Evolutionary conservation across 768 basidiomycete species (phyloP).

Genomic region (Kondoa subrosea): DNA sequence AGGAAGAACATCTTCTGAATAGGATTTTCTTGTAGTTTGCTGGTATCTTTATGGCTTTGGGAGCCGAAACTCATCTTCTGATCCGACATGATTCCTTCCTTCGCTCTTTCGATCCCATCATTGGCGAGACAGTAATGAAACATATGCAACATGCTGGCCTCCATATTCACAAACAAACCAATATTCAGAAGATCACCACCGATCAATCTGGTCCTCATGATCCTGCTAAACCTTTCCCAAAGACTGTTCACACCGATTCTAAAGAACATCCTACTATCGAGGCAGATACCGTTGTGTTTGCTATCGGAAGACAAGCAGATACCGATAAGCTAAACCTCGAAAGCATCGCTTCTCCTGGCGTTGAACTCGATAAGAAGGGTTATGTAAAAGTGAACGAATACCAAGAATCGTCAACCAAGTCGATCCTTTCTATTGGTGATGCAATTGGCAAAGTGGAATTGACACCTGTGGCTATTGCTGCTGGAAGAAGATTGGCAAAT

Average conservation of each 20-base stretch:
- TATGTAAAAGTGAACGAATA: slow-evolving; percentile 78
- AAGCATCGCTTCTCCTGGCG: slow-evolving; percentile 40
- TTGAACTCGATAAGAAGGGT: slow-evolving; percentile 61
- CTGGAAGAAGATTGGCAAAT: slow-evolving; percentile 74
- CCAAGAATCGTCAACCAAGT: slow-evolving; percentile 58
- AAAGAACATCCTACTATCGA: slow-evolving; percentile 50
- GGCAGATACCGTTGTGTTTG: slow-evolving; percentile 80
- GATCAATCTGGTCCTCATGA: slow-evolving; percentile 16
- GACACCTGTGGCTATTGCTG: slow-evolving; percentile 95
- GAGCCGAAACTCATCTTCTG: slow-evolving; percentile 77
- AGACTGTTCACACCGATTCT: slow-evolving; percentile 58
- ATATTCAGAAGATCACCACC: slow-evolving; percentile 47
- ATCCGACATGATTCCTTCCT: slow-evolving; percentile 80
- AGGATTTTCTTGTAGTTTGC: slow-evolving; percentile 40
- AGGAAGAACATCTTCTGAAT: slow-evolving; percentile 5
- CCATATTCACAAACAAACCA: slow-evolving; percentile 59
- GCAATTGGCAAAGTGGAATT: slow-evolving; percentile 79
- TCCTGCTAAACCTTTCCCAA: slow-evolving; percentile 23
- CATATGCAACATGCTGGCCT: slow-evolving; percentile 95
- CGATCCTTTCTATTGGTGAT: slow-evolving; percentile 73
- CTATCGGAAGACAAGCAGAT: slow-evolving; percentile 71
- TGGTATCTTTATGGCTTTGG: slow-evolving; percentile 78
- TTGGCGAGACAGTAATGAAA: slow-evolving; percentile 67
- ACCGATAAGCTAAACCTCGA: slow-evolving; percentile 65
- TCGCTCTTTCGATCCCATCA: slow-evolving; percentile 72